Percentiles rank a stretch among this genome's conserved stretches.
Evolutionary conservation across 805 yeast genomes (phyloP).

Genomic region (Yamadazyma phyllophila): DNA sequence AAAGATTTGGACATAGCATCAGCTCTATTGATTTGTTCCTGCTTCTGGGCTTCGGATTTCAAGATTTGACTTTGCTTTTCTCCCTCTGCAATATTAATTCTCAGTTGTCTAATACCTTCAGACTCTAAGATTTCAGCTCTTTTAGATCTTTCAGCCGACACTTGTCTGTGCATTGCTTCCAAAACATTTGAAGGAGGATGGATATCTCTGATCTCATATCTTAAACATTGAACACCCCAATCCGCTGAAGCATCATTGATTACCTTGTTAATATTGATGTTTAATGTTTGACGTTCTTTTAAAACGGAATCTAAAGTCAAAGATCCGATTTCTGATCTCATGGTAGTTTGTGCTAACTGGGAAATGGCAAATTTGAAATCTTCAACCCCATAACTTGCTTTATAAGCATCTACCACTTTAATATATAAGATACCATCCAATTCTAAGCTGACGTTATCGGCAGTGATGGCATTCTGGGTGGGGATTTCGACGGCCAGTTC

Average conservation of each 20-base stretch:
- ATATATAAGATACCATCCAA: slow-evolving; percentile 82
- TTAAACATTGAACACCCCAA: slow-evolving; percentile 82
- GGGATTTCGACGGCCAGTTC: slow-evolving; percentile 87
- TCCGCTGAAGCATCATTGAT: slow-evolving; percentile 80
- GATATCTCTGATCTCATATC: slow-evolving; percentile 85
- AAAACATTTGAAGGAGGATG: slow-evolving; percentile 84
- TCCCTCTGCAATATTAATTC: slow-evolving; percentile 83
- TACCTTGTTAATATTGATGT: slow-evolving; percentile 69
- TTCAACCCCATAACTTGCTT: slow-evolving; percentile 85
- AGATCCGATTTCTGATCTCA: slow-evolving; percentile 87
- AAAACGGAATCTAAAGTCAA: slow-evolving; percentile 75
- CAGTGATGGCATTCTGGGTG: slow-evolving; percentile 78
- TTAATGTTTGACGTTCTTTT: slow-evolving; percentile 70
- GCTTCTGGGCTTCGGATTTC: slow-evolving; percentile 70
- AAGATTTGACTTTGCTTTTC: slow-evolving; percentile 66
- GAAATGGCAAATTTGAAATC: slow-evolving; percentile 82
- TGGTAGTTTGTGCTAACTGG: slow-evolving; percentile 86
- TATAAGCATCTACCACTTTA: slow-evolving; percentile 75
- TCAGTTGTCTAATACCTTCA: slow-evolving; percentile 78
- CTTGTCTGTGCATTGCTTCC: slow-evolving; percentile 91
- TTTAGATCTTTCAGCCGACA: slow-evolving; percentile 81
- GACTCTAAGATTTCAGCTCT: slow-evolving; percentile 85
- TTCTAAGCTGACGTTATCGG: slow-evolving; percentile 81
- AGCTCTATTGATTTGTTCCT: slow-evolving; percentile 64
- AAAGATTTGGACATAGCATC: slow-evolving; percentile 75